Evolutionary conservation across 192 early-diverging fungal species (phyloP), one percentile per base, ranked within the genome.

Genomic region (Gamsiella multidivaricata): DNA sequence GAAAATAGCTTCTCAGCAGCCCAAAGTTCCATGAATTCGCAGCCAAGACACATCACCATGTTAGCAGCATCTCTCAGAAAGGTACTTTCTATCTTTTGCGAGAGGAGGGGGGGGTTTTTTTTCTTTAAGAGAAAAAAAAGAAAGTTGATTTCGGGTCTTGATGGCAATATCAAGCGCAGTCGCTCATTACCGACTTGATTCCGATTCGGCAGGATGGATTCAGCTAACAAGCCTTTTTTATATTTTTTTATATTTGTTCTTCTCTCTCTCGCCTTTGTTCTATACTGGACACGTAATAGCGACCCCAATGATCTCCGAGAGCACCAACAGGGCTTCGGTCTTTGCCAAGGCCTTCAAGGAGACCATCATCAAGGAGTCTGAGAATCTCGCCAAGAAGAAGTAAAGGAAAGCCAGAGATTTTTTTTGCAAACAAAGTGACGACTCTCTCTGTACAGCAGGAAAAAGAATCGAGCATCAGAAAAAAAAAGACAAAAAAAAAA

Each of bases 271-370:
- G 25, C n/a, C n/a, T n/a, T n/a, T n/a, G n/a, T n/a, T n/a, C n/a
- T n/a, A n/a, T n/a, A n/a, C n/a, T n/a, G n/a, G n/a, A n/a, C 29
- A 18, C n/a, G 14, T 1, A 55, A 28, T 45, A 76, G 73, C 73
- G 22, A 41, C 65, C 4, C 73, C 73, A 4, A 56, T 76, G 59
- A 61, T 76, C 46, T 32, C 41, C n/a, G 73, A 76, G 52, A 65
- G 73, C 73, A 33, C 73, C 26, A 68, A 46, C 59, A 67, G 58
- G 37, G 73, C 73, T 36, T 67, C 73, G 12, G 28, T 68, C 53
- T 76, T 76, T 57, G 73, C 73, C 18, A 76, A 76, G 59, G 73
- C 73, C n/a, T 76, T 76, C 73, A 76, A 76, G 65, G 73, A 76
- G 73, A 76, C 73, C 9, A 31, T 76, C 51, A 62, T 68, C 65